phyloP scores from a whole-genome alignment of 2,329 filamentous ascomycete species.

The Monascus ruber region DNA sequence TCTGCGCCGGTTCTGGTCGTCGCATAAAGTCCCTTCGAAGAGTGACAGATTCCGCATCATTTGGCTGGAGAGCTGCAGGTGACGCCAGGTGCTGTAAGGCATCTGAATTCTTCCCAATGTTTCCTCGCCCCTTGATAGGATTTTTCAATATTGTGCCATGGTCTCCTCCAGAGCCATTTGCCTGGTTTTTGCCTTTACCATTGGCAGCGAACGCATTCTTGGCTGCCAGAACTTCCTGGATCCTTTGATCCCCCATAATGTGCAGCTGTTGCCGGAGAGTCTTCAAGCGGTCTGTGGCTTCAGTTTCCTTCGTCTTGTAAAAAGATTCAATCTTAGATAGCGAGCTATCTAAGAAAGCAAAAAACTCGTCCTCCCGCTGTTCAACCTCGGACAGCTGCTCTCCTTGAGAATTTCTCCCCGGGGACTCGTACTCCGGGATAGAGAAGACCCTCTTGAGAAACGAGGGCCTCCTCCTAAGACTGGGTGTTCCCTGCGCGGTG shows the following conservation, averaged over 20 bases:
- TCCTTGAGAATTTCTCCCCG: conserved; percentile 38
- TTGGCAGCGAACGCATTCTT: conserved; percentile 18
- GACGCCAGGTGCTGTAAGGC: conserved; percentile 36
- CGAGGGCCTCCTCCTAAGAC: conserved; percentile 12
- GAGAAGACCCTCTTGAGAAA: conserved; percentile 32
- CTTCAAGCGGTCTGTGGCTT: conserved; percentile 61
- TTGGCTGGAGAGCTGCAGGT: conserved; percentile 22
- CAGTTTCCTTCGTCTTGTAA: conserved; percentile 77
- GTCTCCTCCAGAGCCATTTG: conserved; percentile 12
- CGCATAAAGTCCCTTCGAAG: conserved; percentile 40
- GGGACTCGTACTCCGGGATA: conserved; percentile 24
- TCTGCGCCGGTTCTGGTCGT: conserved; percentile 33
- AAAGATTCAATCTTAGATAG: conserved; percentile 87
- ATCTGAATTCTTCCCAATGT: conserved; percentile 46
- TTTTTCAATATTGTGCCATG: conserved; percentile 22
- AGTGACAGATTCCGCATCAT: conserved; percentile 16
- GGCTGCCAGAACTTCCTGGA: conserved; percentile 55
- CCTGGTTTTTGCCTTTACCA: conserved; percentile 9
- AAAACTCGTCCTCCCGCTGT: conserved; percentile 71
- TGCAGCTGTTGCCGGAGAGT: conserved; percentile 74
- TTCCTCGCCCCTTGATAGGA: conserved; percentile 34
- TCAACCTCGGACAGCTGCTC: conserved; percentile 55
- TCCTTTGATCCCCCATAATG: conserved; percentile 77
- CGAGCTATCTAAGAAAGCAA: conserved; percentile 69
- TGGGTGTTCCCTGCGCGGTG: conserved; percentile 15